phyloP scores from a whole-genome alignment of 192 early-diverging fungal genomes.

The Funneliformis mosseae region DNA sequence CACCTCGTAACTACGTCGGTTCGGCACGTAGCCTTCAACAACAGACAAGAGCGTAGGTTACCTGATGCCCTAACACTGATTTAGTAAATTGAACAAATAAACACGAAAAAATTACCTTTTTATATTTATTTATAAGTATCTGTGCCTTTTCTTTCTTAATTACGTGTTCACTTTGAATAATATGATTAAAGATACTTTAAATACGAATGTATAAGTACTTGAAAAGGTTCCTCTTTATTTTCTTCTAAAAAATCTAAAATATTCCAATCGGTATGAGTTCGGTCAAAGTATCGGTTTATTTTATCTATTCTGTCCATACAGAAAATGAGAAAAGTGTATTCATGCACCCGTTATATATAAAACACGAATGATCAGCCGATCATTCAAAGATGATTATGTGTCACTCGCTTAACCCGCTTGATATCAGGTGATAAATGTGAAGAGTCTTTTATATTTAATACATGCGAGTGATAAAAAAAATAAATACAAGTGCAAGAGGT shows the following conservation, averaged over 20 bases:
- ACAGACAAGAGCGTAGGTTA: conserved; percentile 12
- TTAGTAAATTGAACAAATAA: not conserved
- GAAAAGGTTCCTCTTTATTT: conserved; percentile 12
- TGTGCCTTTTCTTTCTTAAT: conserved; percentile 6
- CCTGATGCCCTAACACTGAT: conserved; percentile 11
- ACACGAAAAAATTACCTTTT: not conserved
- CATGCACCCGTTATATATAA: no score
- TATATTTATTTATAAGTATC: conserved; percentile 5
- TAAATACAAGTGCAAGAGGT: no score
- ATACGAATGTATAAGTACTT: conserved; percentile 2
- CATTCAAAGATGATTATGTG: no score
- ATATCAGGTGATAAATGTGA: no score
- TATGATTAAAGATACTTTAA: not conserved
- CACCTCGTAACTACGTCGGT: not conserved
- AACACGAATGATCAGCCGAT: no score
- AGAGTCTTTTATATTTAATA: no score
- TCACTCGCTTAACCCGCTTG: no score
- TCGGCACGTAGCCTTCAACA: conserved; percentile 4
- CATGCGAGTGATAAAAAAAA: no score
- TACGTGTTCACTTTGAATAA: conserved; percentile 12
- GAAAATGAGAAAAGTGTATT: no score
- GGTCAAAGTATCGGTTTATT: no score
- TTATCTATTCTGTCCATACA: no score
- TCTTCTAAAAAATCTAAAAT: conserved; percentile 10
- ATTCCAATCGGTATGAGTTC: not conserved